phyloP scores from a whole-genome alignment of 768 basidiomycete species.

The Saitozyma sp. region DNA sequence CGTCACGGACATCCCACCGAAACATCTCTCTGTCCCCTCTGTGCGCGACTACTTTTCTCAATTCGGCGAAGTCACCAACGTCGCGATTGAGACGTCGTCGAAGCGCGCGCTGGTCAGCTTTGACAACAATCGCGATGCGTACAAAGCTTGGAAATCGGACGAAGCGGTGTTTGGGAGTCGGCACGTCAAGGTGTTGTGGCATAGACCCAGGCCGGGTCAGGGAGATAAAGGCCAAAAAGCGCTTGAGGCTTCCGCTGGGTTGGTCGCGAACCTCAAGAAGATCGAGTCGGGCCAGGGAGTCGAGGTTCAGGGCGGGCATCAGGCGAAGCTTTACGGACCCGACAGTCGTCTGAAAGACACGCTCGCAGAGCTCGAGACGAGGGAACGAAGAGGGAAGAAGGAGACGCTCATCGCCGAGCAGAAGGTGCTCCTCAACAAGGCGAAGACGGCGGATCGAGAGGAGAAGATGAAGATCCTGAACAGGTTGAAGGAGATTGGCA shows the following conservation, averaged over 20 bases:
- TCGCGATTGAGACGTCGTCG: slow-evolving; percentile 73
- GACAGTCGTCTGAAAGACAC: slow-evolving; percentile 52
- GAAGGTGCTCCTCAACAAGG: slow-evolving; percentile 73
- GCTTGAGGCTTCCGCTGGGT: slow-evolving; percentile 75
- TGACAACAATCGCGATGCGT: slow-evolving; percentile 75
- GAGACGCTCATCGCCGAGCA: slow-evolving; percentile 75
- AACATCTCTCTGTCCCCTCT: slow-evolving; percentile 71
- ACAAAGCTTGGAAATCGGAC: slow-evolving; percentile 85
- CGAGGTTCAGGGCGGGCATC: slow-evolving; percentile 29
- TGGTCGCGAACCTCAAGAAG: slow-evolving; percentile 65
- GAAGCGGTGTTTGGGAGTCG: slow-evolving; percentile 93
- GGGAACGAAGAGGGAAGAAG: slow-evolving; percentile 62
- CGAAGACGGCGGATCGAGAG: slow-evolving; percentile 67
- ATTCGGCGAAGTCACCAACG: slow-evolving; percentile 89
- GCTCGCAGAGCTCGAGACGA: slow-evolving; percentile 33
- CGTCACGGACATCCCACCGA: slow-evolving; percentile 89
- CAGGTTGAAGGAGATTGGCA: slow-evolving; percentile 70
- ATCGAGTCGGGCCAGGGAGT: slow-evolving; percentile 30
- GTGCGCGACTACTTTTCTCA: slow-evolving; percentile 88
- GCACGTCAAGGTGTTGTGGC: slow-evolving; percentile 96
- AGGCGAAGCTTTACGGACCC: slow-evolving; percentile 48
- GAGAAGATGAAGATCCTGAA: slow-evolving; percentile 74
- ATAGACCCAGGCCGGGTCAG: slow-evolving; percentile 87
- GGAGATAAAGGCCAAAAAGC: slow-evolving; percentile 74
- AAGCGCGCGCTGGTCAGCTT: slow-evolving; percentile 88